Evolutionary conservation across 1,284 basidiomycete species (phyloP).

Genomic region (Sutorius eximius): DNA sequence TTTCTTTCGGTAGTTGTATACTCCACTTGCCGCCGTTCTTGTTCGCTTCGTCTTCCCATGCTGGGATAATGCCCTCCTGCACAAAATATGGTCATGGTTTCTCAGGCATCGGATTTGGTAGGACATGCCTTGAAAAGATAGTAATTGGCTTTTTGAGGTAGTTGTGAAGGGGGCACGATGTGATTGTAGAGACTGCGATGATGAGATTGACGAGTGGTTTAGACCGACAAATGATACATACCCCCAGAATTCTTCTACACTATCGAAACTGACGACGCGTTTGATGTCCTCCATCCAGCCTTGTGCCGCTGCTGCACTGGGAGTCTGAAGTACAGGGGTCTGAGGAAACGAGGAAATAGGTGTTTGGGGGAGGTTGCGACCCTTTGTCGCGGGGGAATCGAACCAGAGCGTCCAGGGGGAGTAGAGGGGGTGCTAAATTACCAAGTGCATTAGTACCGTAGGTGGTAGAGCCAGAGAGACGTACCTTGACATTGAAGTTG

Average conservation of each 20-base stretch:
- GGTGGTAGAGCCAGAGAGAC: constrained; percentile 15
- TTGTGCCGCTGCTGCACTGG: constrained; percentile 66
- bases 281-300: constrained; percentile 99
- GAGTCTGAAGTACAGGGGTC: constrained; percentile 68
- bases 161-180: constrained; percentile 92
- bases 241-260: constrained; percentile 98
- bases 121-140: constrained; percentile 89
- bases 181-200: constrained; percentile 86
- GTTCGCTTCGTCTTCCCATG: constrained; percentile 96
- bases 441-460: constrained; percentile 9
- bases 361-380: constrained; percentile 83
- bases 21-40: constrained; percentile 98
- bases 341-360: constrained; percentile 76
- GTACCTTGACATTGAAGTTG: constrained; percentile 90
- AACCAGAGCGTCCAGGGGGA: constrained; percentile 98
- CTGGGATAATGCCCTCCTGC: constrained; percentile 91
- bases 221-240: constrained; percentile 38
- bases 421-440: constrained; percentile 79
- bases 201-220: constrained; percentile 12
- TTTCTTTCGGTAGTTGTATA: constrained; percentile 96
- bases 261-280: constrained; percentile 89
- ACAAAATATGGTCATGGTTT: constrained; percentile 6
- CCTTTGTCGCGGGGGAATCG: constrained; percentile 89
- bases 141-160: constrained; percentile 97
- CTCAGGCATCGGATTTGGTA: not conserved